Evolutionary conservation across 2,329 filamentous ascomycete genomes (phyloP).

Genomic region (Microdochium paspali): DNA sequence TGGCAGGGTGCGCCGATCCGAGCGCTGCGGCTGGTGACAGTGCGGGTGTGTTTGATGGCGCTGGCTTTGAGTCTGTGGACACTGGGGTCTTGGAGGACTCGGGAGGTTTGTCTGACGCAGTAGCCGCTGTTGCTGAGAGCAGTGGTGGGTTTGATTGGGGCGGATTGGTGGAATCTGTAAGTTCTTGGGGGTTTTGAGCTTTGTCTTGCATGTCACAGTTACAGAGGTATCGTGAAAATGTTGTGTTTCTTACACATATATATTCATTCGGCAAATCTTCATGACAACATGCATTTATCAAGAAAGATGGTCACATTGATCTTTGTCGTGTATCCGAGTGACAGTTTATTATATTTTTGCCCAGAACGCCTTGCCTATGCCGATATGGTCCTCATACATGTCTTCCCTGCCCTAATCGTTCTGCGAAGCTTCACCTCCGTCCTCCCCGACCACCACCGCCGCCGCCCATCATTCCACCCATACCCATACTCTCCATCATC

Average conservation of each 20-base stretch:
- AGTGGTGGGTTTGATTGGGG: not conserved
- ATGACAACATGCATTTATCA: too few species aligned
- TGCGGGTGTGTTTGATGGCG: too few species aligned
- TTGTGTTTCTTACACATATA: too few species aligned
- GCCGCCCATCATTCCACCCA: conserved; percentile 45
- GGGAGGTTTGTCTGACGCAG: not conserved
- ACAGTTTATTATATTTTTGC: too few species aligned
- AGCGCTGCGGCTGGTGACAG: too few species aligned
- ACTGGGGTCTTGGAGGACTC: not conserved
- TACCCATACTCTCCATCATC: conserved; percentile 67
- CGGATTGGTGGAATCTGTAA: not conserved
- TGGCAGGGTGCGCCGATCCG: too few species aligned
- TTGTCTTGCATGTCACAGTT: too few species aligned
- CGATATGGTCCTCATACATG: not conserved
- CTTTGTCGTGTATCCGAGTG: too few species aligned
- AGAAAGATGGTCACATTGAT: too few species aligned
- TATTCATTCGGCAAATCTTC: too few species aligned
- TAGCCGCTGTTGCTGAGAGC: not conserved
- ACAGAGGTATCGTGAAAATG: too few species aligned
- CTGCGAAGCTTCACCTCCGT: not conserved
- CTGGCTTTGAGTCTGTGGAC: not conserved
- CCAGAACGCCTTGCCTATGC: too few species aligned
- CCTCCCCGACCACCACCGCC: conserved; percentile 19
- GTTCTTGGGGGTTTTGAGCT: not conserved
- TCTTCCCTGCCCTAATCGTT: not conserved